These are phyloP conservation scores for Quercus berberidifolia DNA, from an alignment of 306 rosid species.

Conservation along the genomic window DNA sequence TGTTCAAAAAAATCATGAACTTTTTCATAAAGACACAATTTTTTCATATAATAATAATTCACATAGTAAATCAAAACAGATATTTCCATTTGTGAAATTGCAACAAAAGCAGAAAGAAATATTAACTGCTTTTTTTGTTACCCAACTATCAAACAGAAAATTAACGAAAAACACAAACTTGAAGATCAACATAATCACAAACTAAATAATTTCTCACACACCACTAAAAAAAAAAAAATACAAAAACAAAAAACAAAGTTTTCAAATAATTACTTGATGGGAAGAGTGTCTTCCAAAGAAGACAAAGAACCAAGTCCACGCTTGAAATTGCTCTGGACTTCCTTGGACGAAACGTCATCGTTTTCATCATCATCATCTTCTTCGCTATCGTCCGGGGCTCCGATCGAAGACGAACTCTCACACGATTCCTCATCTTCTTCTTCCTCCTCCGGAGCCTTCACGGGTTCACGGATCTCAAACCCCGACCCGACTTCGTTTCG, in stretches of 20 bases:
- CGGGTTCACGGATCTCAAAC: background rate
- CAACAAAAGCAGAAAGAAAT: no score
- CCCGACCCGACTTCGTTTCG: slow-evolving; percentile 13
- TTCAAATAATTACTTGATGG: slow-evolving; percentile 61
- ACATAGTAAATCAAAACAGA: no score
- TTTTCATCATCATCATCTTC: slow-evolving; percentile 21
- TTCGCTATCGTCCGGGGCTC: slow-evolving; percentile 64
- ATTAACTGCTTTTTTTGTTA: no score
- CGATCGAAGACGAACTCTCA: slow-evolving; percentile 79
- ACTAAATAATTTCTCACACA: background rate
- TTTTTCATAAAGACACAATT: background rate
- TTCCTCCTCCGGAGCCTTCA: slow-evolving; percentile 18
- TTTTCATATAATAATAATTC: no score
- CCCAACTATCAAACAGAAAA: no score
- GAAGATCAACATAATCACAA: background rate
- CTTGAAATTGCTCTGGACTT: slow-evolving; percentile 51
- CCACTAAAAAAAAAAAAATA: background rate
- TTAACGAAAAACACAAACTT: no score
- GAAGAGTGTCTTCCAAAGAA: slow-evolving; percentile 78
- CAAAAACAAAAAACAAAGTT: background rate
- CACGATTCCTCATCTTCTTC: slow-evolving; percentile 39
- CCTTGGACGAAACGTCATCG: slow-evolving; percentile 39
- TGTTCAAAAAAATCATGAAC: background rate
- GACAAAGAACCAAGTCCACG: slow-evolving; percentile 47
- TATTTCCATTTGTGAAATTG: no score